These are phyloP conservation scores for Cercospora zeae-maydis DNA, from an alignment of 2,329 filamentous ascomycete genomes.

Conservation along the genomic window DNA sequence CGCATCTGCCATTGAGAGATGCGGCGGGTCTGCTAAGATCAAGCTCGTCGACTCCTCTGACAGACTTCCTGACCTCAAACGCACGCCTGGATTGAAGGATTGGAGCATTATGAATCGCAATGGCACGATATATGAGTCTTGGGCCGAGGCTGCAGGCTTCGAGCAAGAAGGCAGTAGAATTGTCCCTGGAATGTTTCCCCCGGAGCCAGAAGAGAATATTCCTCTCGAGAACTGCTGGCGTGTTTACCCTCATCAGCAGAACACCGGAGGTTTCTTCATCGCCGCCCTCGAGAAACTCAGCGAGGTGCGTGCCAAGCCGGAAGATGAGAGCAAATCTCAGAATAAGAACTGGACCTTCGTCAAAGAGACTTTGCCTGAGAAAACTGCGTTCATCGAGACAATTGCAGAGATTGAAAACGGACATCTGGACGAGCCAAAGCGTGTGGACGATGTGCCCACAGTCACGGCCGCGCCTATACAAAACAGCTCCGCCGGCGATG, in stretches of 20 bases:
- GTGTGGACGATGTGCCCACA: conserved; percentile 8
- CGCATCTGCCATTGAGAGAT: conserved; percentile 81
- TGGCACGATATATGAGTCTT: conserved; percentile 73
- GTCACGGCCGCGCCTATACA: conserved; percentile 9
- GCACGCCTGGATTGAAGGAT: conserved; percentile 68
- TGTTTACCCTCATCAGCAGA: conserved; percentile 90
- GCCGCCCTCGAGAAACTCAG: conserved; percentile 86
- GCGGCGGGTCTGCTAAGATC: conserved; percentile 77
- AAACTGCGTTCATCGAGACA: conserved; percentile 37
- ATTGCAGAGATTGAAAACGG: conserved; percentile 41
- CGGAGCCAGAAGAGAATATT: conserved; percentile 56
- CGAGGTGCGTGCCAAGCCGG: conserved; percentile 75
- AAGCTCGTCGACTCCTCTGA: conserved; percentile 79
- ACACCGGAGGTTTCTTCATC: conserved; percentile 97
- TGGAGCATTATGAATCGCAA: conserved; percentile 94
- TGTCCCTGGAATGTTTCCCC: conserved; percentile 79
- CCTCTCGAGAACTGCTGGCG: conserved; percentile 88
- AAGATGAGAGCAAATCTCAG: conserved; percentile 53
- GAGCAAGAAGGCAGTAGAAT: conserved; percentile 64
- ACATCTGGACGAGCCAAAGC: conserved; percentile 17
- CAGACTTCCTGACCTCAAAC: conserved; percentile 70
- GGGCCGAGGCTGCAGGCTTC: conserved; percentile 61
- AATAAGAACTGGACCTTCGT: conserved; percentile 34
- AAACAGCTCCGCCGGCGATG: conserved; percentile 16
- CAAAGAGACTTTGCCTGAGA: conserved; percentile 23